Evolutionary conservation across 805 yeast genomes (phyloP), one percentile per base, ranked within the genome.

Genomic region (Lachancea thermotolerans): DNA sequence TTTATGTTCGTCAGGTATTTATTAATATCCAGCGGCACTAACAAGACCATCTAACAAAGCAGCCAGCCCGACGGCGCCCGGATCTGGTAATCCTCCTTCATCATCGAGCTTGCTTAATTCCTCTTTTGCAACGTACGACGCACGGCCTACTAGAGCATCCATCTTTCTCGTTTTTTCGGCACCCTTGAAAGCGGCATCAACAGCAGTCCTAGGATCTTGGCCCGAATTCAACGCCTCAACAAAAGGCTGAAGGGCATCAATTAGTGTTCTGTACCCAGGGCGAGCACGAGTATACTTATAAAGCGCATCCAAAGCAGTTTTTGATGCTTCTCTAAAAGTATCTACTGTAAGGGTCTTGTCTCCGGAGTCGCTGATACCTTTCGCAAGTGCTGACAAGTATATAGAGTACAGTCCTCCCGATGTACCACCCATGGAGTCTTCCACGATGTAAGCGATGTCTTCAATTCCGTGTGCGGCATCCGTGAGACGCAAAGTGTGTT

Each of bases 381-480:
- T 66, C 2, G 82, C 82, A 48, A 87, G 71, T 1, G 91, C 84
- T 35, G 89, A 76, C 47, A 88, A 69, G 65, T 69, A 88, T 42
- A 88, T 88, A 7, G 93, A 82, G 63, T 87, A 88, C 31, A 88
- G 65, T 0, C 95, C 96, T 39, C 96, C 96, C 0, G 93, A 83
- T 0, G 96, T 88, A 35, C 96, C 96, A 38, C 95, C 96, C 96
- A 88, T 88, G 18, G 76, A 78, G 46, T 79, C 80, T 60, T 87
- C 95, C 25, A 87, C 87, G 10, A 83, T 64, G 43, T 85, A 91
- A 3, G 95, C 84, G 42, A 88, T 73, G 47, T 75, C 75, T 25
- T 77, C 68, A 31, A 86, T 59, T 1, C 81, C 74, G 41, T 77
- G 68, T 18, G 71, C 68, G 9, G 72, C 64, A 21, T 67, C 65